phyloP scores from a whole-genome alignment of 2,329 filamentous ascomycete genomes.

The Trichoderma oligosporum region DNA sequence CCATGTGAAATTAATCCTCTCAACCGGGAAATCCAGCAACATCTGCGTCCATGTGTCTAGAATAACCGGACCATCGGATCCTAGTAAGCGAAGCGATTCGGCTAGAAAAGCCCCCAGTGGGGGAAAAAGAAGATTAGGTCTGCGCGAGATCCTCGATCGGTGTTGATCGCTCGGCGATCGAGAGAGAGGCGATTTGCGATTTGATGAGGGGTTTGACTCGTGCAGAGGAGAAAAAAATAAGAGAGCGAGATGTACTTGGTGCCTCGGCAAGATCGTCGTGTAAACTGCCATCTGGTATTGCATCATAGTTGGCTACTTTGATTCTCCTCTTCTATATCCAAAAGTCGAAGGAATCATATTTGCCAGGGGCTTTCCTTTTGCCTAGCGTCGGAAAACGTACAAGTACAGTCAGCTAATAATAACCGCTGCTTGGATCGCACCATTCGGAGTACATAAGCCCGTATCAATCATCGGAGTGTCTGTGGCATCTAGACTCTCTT shows the following conservation, averaged over 20 bases:
- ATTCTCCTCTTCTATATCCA: not conserved
- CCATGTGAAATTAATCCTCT: not conserved
- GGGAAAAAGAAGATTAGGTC: not conserved
- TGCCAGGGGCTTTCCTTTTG: not conserved
- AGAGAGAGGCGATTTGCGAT: constrained; percentile 1
- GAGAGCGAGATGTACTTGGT: not conserved
- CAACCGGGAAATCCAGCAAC: not conserved
- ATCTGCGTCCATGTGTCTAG: not conserved
- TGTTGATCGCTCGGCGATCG: constrained; percentile 2
- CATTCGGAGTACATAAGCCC: not conserved
- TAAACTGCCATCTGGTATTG: not conserved
- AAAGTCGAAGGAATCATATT: not conserved
- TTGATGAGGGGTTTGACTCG: constrained; percentile 10
- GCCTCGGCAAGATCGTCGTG: not conserved
- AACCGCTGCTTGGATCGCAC: not conserved
- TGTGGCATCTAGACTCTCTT: not conserved
- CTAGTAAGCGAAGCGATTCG: not conserved
- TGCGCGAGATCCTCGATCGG: constrained; percentile 8
- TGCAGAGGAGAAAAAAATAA: not conserved
- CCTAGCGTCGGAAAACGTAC: not conserved
- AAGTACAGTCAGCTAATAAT: not conserved
- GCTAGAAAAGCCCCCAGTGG: not conserved
- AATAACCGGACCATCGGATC: not conserved
- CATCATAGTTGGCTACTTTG: not conserved
- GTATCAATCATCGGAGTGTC: too few relatives aligned